These are phyloP conservation scores for Naegleria gruberi DNA, from an alignment of 208 protist species.

Conservation along the genomic window DNA sequence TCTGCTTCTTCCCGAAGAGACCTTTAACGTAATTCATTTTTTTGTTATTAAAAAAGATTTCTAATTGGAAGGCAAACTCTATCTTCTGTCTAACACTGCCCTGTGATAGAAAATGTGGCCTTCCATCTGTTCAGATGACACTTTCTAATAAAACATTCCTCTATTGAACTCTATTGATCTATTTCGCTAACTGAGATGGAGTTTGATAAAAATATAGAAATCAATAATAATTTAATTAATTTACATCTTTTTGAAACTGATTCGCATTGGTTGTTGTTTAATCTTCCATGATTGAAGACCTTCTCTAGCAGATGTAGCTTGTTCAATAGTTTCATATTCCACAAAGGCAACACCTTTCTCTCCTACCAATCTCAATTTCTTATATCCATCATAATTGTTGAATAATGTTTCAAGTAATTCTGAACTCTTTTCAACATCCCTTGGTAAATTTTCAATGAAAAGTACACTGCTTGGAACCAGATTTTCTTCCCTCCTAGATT, in stretches of 20 bases:
- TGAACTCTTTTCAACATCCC: background rate
- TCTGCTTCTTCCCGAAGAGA: background rate
- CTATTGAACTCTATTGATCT: too few species aligned
- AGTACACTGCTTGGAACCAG: background rate
- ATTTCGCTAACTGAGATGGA: too few species aligned
- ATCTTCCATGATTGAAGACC: background rate
- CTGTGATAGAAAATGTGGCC: too few species aligned
- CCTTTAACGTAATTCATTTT: background rate
- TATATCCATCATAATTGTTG: conserved; percentile 15
- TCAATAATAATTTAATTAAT: too few species aligned
- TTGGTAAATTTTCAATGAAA: conserved; percentile 6
- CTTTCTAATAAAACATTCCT: too few species aligned
- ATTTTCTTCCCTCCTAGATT: background rate
- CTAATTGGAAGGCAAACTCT: too few species aligned
- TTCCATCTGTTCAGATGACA: too few species aligned
- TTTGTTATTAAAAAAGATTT: background rate
- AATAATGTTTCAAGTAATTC: background rate
- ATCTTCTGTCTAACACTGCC: too few species aligned
- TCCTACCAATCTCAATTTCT: background rate
- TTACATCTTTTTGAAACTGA: conserved; percentile 9
- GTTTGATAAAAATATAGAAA: too few species aligned
- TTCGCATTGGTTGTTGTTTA: background rate
- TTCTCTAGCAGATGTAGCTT: background rate
- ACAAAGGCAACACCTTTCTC: conserved; percentile 2
- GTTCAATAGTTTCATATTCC: background rate